Base-by-base conservation (phyloP, 352 stramenopile species). In the Elongisporangium anandrum region DNA sequence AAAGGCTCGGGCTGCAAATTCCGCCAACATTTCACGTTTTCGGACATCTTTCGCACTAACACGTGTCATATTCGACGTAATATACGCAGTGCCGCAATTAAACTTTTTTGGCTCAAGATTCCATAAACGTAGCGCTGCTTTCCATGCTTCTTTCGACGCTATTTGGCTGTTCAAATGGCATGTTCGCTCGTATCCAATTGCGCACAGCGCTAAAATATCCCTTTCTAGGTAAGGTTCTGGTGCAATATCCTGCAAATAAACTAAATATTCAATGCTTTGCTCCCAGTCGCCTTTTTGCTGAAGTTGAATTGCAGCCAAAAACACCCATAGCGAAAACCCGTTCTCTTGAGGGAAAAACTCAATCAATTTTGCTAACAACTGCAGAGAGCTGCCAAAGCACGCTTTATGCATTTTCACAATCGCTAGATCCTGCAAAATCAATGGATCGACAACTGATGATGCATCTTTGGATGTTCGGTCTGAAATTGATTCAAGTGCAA, bases 331-430 rank as follows among this genome's bases (percentile, higher is more conserved):
- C 0, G 72, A 34, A n/a, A 88, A 80, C 1, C 66, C 54, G 10
- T 81, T 72, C 20, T 78, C 64, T 10, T 71, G 64, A 10, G 70
- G 62, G 41, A 87, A 90, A 15, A 73, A 66, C 57, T 88, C 69
- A 26, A 93, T 87, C 5, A 92, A 59, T n/a, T 68, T 72, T 0
- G 73, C 75, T 20, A 92, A 48, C 26, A 90, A 55, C 12, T 68
- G 65, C 45, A 92, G 61, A n/a, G 77, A 88, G 0, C 61, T 67
- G 8, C 57, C 53, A 48, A 86, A 79, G 41, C 79, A 68, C 8
- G 76, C 66, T 55, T 76, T 63, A 16, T 92, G 80, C 75, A 92
- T 85, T 52, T 78, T 68, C 41, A 92, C 77, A 19, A 90, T 53
- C 3, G 80, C 80, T 0, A 84, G 51, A 24, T 90, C 83, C 20